These are phyloP conservation scores for Dictyostelium discoideum DNA, from an alignment of 78 protist genomes.

Conservation along the genomic window DNA sequence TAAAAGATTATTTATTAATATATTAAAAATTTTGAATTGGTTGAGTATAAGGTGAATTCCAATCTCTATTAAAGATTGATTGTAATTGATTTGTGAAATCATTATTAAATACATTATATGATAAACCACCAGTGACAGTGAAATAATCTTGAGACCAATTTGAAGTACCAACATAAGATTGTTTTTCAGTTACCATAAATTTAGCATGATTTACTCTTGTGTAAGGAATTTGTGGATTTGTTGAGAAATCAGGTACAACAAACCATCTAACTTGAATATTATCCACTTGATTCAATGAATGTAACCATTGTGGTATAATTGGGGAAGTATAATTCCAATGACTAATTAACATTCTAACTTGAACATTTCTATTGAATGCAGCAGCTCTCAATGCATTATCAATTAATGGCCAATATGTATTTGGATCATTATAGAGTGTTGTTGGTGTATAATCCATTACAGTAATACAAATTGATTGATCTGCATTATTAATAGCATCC, in stretches of 20 bases:
- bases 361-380: conserved; percentile 76
- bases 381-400: conserved; percentile 85
- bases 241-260: conserved; percentile 72
- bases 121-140: conserved; percentile 75
- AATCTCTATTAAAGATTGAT: conserved; percentile 70
- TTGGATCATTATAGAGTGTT: conserved; percentile 51
- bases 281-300: conserved; percentile 65
- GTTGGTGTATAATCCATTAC: conserved; percentile 90
- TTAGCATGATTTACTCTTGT: conserved; percentile 93
- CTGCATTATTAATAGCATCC: conserved; percentile 45
- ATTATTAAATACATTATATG: conserved; percentile 35
- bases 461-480: conserved; percentile 48
- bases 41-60: conserved; percentile 64
- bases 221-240: conserved; percentile 75
- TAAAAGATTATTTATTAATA: too few relatives aligned
- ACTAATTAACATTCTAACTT: conserved; percentile 78
- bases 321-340: conserved; percentile 87
- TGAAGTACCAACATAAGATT: conserved; percentile 81
- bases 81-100: conserved; percentile 56
- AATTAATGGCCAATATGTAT: conserved; percentile 81
- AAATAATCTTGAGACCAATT: conserved; percentile 91
- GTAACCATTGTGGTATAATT: conserved; percentile 59
- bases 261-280: conserved; percentile 84
- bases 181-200: conserved; percentile 88
- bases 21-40: conserved; percentile 33